These are phyloP conservation scores for Vicia villosa DNA, from an alignment of 306 rosid species.

Conservation along the genomic window DNA sequence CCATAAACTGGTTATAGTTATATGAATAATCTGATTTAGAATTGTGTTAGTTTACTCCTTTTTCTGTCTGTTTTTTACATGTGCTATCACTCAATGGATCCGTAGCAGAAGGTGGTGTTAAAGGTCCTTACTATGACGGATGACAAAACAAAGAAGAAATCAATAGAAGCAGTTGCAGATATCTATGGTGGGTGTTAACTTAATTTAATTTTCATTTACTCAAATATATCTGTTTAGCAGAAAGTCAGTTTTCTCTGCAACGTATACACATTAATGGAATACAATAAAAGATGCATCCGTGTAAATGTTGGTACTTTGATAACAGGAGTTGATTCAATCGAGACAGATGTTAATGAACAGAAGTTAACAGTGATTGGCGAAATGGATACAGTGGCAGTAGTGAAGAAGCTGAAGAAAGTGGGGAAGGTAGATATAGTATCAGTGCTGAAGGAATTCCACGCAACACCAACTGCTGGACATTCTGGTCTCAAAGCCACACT, in stretches of 20 bases:
- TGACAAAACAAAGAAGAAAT: conserved; percentile 89
- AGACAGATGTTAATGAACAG: too few species aligned
- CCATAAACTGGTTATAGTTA: not conserved
- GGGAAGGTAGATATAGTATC: too few species aligned
- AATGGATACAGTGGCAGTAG: too few species aligned
- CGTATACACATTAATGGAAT: too few species aligned
- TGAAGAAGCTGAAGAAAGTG: too few species aligned
- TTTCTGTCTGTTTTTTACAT: conserved; percentile 27
- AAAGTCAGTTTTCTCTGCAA: not conserved
- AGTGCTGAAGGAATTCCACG: conserved; percentile 59
- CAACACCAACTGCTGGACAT: too few species aligned
- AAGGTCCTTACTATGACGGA: too few species aligned
- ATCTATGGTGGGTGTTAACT: conserved; percentile 55
- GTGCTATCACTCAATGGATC: conserved; percentile 26
- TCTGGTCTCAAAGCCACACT: too few species aligned
- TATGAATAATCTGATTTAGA: not conserved
- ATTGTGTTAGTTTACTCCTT: not conserved
- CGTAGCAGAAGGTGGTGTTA: conserved; percentile 80
- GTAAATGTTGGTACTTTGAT: too few species aligned
- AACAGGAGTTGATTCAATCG: too few species aligned
- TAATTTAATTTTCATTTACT: not conserved
- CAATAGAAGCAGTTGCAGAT: conserved; percentile 95
- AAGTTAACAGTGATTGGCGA: too few species aligned
- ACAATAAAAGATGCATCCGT: too few species aligned
- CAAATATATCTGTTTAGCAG: not conserved